Base-by-base conservation (phyloP, 192 early-diverging fungal genomes). In the Coemansia sp. region DNA sequence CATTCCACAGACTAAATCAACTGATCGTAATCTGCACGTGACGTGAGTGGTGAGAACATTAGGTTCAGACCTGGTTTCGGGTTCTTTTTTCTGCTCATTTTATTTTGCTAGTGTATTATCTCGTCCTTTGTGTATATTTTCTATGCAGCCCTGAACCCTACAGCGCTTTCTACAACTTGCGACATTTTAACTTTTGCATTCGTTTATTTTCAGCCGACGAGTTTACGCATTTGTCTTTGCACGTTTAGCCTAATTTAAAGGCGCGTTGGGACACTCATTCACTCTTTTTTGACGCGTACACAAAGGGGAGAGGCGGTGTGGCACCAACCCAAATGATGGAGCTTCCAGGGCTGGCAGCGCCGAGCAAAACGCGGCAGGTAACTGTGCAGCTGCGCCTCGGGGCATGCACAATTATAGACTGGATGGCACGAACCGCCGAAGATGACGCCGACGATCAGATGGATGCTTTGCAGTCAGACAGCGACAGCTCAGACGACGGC, bases 321-420 rank as follows among this genome's bases (percentile, higher is more conserved):
- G 41, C 14, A 32, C 8, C 6, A 32, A 32, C 32, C 32, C 32
- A 1, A 32, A 48, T 3, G 14, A 80, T 80, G 78, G 68, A 74
- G 57, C 62, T 81, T 45, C 53, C 72, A n/a, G 62, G 63, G 12
- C 57, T 29, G 35, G 57, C 62, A 26, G 57, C 62, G 18, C 69
- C 56, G 57, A 61, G 74, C 35, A 59, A 54, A 48, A 65, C 61
- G 54, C 74, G 78, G 72, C 68, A 68, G 22, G 62, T 65, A 12
- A 57, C 72, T 3, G 62, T 72, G 24, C 24, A 68, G 49, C 66
- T 81, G 58, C 71, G 64, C 2, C 78, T 65, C 10, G 78, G 78
- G 8, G 73, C 68, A 38, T 81, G 78, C 54, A 81, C 78, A 11
- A 51, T 81, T 19, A 48, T 81, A 19, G 78, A 81, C 48, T 81